Conservation (phyloP, 169 alveolate species). For the Plasmodium gallinaceum region DNA sequence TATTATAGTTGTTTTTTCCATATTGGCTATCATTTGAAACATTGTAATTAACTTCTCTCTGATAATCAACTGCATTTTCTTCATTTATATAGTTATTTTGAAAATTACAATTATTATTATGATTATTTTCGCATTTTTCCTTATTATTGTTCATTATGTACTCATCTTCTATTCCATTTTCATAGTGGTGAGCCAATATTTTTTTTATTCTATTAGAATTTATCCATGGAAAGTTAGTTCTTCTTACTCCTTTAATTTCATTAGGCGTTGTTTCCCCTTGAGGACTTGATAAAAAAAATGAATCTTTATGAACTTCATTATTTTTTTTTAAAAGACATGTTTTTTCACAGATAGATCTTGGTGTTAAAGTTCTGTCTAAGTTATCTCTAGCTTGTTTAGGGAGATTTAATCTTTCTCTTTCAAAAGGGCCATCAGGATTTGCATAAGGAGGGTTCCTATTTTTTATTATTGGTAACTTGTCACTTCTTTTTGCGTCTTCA, state of each 20-base stretch:
- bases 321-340: constrained; percentile 26
- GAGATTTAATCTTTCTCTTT: constrained; percentile 54
- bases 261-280: constrained; percentile 13
- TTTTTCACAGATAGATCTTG: constrained; percentile 14
- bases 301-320: constrained; percentile 43
- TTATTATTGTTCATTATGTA: neutral
- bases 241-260: constrained; percentile 43
- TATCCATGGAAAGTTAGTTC: constrained; percentile 62
- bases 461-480: constrained; percentile 65
- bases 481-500: constrained; percentile 77
- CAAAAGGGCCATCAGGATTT: constrained; percentile 81
- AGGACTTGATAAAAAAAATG: constrained; percentile 28
- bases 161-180: neutral
- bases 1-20: neutral
- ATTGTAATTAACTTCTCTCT: neutral
- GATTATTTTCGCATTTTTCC: neutral
- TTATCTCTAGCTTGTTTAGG: constrained; percentile 76
- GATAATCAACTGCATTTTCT: neutral
- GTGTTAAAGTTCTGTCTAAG: constrained; percentile 75
- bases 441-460: constrained; percentile 80
- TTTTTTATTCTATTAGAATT: constrained; percentile 61
- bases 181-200: constrained; percentile 36
- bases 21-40: neutral
- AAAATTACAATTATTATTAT: neutral
- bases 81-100: neutral